phyloP scores from a whole-genome alignment of 495 filamentous ascomycete genomes.

The Xylaria castorea region DNA sequence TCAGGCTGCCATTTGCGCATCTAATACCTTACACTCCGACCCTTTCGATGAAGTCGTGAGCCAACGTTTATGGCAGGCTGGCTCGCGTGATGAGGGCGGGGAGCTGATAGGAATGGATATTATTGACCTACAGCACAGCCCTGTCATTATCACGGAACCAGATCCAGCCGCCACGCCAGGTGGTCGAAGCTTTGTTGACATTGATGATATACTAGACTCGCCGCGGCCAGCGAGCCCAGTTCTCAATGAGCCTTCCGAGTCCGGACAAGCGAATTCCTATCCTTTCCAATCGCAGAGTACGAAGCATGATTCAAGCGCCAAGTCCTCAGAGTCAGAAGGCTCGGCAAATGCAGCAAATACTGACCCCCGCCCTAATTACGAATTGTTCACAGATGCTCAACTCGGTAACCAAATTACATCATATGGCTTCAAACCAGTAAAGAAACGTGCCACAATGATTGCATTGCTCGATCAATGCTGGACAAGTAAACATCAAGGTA shows the following conservation, averaged over 20 bases:
- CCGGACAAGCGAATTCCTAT: conserved; percentile 20
- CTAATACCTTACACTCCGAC: conserved; percentile 53
- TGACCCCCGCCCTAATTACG: conserved; percentile 63
- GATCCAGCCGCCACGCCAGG: neutral
- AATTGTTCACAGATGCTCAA: conserved; percentile 67
- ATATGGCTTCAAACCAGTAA: conserved; percentile 80
- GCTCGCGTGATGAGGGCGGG: conserved; percentile 67
- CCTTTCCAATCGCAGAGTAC: conserved; percentile 24
- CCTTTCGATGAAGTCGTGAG: conserved; percentile 43
- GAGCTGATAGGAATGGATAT: conserved; percentile 64
- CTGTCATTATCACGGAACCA: neutral
- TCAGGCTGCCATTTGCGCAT: conserved; percentile 72
- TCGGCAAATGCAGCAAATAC: conserved; percentile 32
- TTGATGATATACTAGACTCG: conserved; percentile 44
- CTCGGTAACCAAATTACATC: conserved; percentile 66
- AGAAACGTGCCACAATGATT: conserved; percentile 73
- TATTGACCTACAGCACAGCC: conserved; percentile 58
- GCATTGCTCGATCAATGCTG: conserved; percentile 76
- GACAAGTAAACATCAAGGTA: conserved; percentile 53
- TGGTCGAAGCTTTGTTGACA: conserved; percentile 45
- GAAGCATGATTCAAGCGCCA: conserved; percentile 30
- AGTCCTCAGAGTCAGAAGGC: conserved; percentile 7
- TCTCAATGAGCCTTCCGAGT: neutral
- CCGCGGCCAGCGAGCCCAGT: conserved; percentile 21
- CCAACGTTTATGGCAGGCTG: conserved; percentile 68